These are phyloP conservation scores for Mesostigma viride DNA, from an alignment of 139 green algal species.

Conservation along the genomic window DNA sequence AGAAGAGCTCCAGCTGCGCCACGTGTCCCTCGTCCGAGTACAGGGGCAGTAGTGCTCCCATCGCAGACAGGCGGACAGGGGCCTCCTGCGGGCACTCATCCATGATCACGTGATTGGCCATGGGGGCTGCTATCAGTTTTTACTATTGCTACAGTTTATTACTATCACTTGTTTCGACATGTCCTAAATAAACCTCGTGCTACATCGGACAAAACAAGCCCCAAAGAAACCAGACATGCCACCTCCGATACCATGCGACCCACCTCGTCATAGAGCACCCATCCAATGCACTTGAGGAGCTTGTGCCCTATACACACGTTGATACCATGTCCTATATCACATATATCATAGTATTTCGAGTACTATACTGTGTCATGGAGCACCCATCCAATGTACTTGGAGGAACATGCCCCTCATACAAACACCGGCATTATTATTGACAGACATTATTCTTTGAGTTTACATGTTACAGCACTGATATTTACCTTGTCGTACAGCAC, in stretches of 20 bases:
- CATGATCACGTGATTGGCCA: background rate
- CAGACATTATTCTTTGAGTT: too few species aligned
- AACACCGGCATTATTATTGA: too few species aligned
- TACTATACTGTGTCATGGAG: too few species aligned
- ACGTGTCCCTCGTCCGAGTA: slow-evolving; percentile 49
- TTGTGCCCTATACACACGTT: too few species aligned
- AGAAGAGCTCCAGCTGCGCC: slow-evolving; percentile 56
- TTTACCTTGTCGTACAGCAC: slow-evolving; percentile 65
- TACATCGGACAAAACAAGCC: background rate
- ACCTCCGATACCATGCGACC: background rate
- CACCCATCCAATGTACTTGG: background rate
- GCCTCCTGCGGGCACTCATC: slow-evolving; percentile 27
- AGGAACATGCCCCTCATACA: slow-evolving; percentile 7
- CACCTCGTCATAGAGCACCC: background rate
- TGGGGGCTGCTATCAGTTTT: background rate
- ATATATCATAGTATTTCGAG: too few species aligned
- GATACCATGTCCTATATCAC: too few species aligned
- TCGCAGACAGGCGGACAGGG: slow-evolving; percentile 42
- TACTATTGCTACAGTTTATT: background rate
- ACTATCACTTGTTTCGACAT: background rate
- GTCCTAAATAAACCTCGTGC: background rate
- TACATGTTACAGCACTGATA: too few species aligned
- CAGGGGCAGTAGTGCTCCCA: slow-evolving; percentile 44
- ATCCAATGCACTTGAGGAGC: too few species aligned
- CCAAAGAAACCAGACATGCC: background rate